phyloP scores from a whole-genome alignment of 164 flowering plant genomes.

The Hamamelis virginiana region DNA sequence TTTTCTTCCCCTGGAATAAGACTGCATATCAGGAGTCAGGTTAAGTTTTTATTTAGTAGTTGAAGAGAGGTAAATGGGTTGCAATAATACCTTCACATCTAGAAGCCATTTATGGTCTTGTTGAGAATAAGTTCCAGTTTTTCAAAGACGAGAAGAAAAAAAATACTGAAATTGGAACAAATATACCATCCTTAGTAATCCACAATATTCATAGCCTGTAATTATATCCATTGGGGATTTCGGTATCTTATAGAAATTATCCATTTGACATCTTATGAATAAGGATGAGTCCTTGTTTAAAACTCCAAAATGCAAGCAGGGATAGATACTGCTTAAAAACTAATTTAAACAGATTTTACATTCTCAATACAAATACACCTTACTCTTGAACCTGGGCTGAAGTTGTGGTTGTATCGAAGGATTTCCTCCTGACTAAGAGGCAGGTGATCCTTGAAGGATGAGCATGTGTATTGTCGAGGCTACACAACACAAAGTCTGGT shows the following conservation, averaged over 20 bases:
- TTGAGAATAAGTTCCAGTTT: no score
- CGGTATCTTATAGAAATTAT: background rate
- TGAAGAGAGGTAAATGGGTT: no score
- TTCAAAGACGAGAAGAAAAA: no score
- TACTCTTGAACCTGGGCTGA: slow-evolving; percentile 12
- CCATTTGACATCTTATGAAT: background rate
- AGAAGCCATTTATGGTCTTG: no score
- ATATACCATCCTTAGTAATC: background rate
- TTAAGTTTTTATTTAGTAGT: no score
- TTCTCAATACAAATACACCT: background rate
- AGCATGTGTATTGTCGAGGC: slow-evolving; percentile 56
- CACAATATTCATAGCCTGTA: background rate
- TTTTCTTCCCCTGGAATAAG: no score
- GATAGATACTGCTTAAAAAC: background rate
- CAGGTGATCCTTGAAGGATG: slow-evolving; percentile 65
- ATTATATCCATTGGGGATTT: background rate
- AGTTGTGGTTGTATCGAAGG: slow-evolving; percentile 46
- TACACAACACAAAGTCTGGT: slow-evolving; percentile 72
- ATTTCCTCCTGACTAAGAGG: slow-evolving; percentile 61
- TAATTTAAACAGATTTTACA: slow-evolving; percentile 8
- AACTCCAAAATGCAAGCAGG: background rate
- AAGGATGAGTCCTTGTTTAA: background rate
- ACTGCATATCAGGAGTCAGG: no score
- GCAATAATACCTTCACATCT: no score
- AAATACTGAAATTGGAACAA: no score